Evolutionary conservation across 768 basidiomycete species (phyloP), one percentile per base, ranked within the genome.

Genomic region (Pulveroboletus sp.): DNA sequence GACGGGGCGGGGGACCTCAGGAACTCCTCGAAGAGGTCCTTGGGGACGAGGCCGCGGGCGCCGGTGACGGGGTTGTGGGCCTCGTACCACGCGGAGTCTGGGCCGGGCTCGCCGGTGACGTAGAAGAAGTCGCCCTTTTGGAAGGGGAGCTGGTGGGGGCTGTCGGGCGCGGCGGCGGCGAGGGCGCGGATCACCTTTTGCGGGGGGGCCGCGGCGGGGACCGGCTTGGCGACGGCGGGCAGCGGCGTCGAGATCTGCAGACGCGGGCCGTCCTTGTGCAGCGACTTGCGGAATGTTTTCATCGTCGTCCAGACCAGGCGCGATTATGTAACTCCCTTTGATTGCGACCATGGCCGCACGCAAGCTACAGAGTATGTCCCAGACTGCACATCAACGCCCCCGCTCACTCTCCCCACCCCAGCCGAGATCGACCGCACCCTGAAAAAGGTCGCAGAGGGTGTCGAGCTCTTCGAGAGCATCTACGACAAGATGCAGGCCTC

Each of bases 341-440:
- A 27, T 27, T 38, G 32, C 58, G 56, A 72, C 67, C 68, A 93
- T 93, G 91, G 91, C 91, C 56, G 89, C 89, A 61, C 73, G 91
- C 71, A 93, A 93, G 74, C 79, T 93, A 54, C 91, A 93, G 78
- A 85, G 91, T 91, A 57, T 50, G 75, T 67, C 30, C 29, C 19
- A 26, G 17, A 1, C 12, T 17, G 9, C n/a, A n/a, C 40, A 4
- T 7, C 23, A 8, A 3, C 17, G 4, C n/a, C 11, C 10, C n/a
- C 5, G 9, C 22, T 27, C 43, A 5, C 30, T 24, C 49, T 8
- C 42, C 39, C n/a, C 8, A 17, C 31, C 34, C 11, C 72, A 99
- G 95, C 92, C 69, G 96, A 99, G 75, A 97, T 99, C 59, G 96
- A 98, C 82, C 84, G 90, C 66, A 98, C 95, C 42, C 77, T 98